Base-by-base conservation (phyloP, 2,329 filamentous ascomycete genomes). In the Nemania abortiva region DNA sequence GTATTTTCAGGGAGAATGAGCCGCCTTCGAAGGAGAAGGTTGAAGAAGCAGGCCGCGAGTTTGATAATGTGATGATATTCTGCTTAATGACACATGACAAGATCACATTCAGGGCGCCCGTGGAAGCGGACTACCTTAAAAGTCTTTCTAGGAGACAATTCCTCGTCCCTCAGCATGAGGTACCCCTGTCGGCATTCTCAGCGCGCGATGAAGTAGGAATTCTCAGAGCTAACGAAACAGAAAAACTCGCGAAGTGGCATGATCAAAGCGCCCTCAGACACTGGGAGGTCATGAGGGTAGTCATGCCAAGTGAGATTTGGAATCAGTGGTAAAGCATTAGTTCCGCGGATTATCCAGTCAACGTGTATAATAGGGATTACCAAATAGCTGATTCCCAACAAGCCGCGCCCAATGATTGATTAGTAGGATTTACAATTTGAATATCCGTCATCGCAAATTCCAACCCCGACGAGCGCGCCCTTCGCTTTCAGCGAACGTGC, bases 41-140 rank as follows among this genome's bases (percentile, higher is more conserved):
- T 24, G 83, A 84, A 42, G 77, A 82, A 50, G 80, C 84, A 20
- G 84, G 83, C 2, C 81, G 83, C 31, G 93, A 97, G 77, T 98
- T 98, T 79, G 93, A 94, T 78, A 99, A 99, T 83, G 94, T 98
- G 88, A 92, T 98, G 55, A 90, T 98, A 69, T 98, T 98, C 83
- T 99, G 96, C 85, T 90, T 88, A 67, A 95, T 94, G 81, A 84
- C 62, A 2, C 75, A 82, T 0, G 66, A 71, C 31, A 31, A 93
- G 42, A 82, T 94, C 45, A 82, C 78, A 0, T 98, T 98, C 83
- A 87, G 95, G 13, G 76, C 84, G 18, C 88, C 94, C 0, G 83
- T 81, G 0, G 79, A 86, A 6, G 82, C 83, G 1, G 96, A 99
- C 77, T 91, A 88, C 75, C 82, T 97, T 39, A 87, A 88, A 45